Conservation (phyloP, 2,329 filamentous ascomycete species). For the Colletotrichum caudatum region DNA sequence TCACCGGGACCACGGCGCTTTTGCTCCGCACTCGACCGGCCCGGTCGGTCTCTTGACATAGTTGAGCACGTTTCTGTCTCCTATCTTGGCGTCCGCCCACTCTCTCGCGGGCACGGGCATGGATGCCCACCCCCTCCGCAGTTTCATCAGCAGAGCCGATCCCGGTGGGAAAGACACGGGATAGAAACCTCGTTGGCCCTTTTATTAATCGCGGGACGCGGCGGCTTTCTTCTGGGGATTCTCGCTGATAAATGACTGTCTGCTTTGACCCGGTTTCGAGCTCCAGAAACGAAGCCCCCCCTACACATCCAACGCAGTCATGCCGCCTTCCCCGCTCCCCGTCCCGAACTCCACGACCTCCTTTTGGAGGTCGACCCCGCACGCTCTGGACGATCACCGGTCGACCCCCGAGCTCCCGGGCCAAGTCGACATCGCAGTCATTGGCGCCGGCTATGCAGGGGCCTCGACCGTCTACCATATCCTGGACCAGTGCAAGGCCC, state of each 20-base stretch:
- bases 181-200: not conserved
- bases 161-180: too few relatives aligned
- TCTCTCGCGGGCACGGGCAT: not conserved
- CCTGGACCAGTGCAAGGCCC: slow-evolving; percentile 46
- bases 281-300: not conserved
- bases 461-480: slow-evolving; percentile 42
- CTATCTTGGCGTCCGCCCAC: not conserved
- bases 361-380: slow-evolving; percentile 42
- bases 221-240: not conserved
- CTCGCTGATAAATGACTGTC: not conserved
- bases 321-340: slow-evolving; percentile 34
- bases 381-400: slow-evolving; percentile 42
- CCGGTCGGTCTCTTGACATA: not conserved
- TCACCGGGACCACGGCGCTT: not conserved
- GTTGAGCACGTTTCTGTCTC: not conserved
- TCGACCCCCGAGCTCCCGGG: slow-evolving; percentile 39
- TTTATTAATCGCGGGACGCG: slow-evolving; percentile 7
- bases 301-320: not conserved
- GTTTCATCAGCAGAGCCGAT: not conserved
- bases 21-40: not conserved
- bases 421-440: slow-evolving; percentile 37
- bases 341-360: slow-evolving; percentile 40
- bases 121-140: not conserved
- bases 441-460: slow-evolving; percentile 43
- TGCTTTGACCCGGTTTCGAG: not conserved